These are phyloP conservation scores for Colletotrichum trifolii DNA, from an alignment of 2,329 filamentous ascomycete genomes.

Conservation along the genomic window DNA sequence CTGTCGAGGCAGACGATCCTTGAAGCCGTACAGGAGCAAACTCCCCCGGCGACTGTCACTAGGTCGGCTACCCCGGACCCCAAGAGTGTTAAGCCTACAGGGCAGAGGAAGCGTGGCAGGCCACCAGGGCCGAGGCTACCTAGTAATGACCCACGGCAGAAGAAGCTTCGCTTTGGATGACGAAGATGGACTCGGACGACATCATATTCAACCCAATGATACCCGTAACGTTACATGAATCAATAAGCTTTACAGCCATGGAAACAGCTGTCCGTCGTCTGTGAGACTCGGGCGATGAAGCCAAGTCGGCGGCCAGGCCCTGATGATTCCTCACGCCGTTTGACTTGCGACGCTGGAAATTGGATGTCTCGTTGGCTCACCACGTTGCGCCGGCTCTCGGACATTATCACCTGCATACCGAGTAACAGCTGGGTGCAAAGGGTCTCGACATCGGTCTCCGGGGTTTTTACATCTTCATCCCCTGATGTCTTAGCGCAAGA, in stretches of 20 bases:
- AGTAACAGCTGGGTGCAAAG: neutral
- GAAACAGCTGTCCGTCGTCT: neutral
- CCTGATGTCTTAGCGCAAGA: neutral
- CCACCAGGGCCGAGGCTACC: constrained; percentile 44
- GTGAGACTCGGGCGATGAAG: neutral
- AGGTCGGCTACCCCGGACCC: constrained; percentile 46
- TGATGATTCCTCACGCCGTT: neutral
- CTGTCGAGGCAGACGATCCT: constrained; percentile 87
- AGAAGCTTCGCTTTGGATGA: constrained; percentile 63
- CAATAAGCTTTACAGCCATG: neutral
- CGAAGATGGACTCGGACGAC: neutral
- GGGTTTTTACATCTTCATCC: neutral
- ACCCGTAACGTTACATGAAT: constrained; percentile 10
- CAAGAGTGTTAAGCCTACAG: constrained; percentile 48
- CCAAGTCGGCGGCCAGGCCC: neutral
- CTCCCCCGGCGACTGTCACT: constrained; percentile 38
- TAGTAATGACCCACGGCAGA: constrained; percentile 58
- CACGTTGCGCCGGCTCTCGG: neutral
- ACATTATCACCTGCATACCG: neutral
- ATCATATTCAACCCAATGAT: constrained; percentile 12
- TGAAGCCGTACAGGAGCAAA: constrained; percentile 75
- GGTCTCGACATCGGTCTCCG: neutral
- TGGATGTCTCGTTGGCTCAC: neutral
- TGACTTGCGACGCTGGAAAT: neutral
- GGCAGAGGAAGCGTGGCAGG: constrained; percentile 52